Conservation (phyloP, 1,284 basidiomycete species). For the Pholiota adiposa region DNA sequence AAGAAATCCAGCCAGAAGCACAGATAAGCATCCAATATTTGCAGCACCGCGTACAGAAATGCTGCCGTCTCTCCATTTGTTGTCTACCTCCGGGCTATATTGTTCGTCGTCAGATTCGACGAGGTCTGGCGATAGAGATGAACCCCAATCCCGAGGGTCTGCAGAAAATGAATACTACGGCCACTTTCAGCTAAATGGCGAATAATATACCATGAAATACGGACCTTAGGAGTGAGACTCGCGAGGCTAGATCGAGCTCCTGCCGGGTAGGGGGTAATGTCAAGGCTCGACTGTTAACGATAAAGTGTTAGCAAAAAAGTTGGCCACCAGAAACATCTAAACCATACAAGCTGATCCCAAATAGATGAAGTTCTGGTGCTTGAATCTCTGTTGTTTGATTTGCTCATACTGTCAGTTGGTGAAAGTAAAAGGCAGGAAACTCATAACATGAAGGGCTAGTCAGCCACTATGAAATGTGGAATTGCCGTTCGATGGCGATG, state of each 20-base stretch:
- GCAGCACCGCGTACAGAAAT: slow-evolving; percentile 52
- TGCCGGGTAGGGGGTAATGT: slow-evolving; percentile 32
- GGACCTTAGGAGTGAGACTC: slow-evolving; percentile 28
- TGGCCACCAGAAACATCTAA: not conserved
- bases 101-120: slow-evolving; percentile 58
- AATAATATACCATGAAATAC: not conserved
- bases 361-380: slow-evolving; percentile 19
- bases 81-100: slow-evolving; percentile 41
- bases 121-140: slow-evolving; percentile 43
- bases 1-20: slow-evolving; percentile 50
- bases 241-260: slow-evolving; percentile 32
- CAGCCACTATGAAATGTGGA: not conserved
- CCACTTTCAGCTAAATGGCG: not conserved
- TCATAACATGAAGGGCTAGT: not conserved
- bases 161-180: slow-evolving; percentile 50
- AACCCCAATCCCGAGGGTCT: slow-evolving; percentile 56
- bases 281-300: slow-evolving; percentile 28
- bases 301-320: not conserved
- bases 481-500: slow-evolving; percentile 3
- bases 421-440: not conserved
- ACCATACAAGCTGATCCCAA: slow-evolving; percentile 26
- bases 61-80: slow-evolving; percentile 41
- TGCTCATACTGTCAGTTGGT: slow-evolving; percentile 1
- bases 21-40: slow-evolving; percentile 66
- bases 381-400: not conserved